Percentiles rank a stretch among this genome's conserved stretches.
Conservation (phyloP, 495 filamentous ascomycete species). For the Evansstolkia leycettana region DNA sequence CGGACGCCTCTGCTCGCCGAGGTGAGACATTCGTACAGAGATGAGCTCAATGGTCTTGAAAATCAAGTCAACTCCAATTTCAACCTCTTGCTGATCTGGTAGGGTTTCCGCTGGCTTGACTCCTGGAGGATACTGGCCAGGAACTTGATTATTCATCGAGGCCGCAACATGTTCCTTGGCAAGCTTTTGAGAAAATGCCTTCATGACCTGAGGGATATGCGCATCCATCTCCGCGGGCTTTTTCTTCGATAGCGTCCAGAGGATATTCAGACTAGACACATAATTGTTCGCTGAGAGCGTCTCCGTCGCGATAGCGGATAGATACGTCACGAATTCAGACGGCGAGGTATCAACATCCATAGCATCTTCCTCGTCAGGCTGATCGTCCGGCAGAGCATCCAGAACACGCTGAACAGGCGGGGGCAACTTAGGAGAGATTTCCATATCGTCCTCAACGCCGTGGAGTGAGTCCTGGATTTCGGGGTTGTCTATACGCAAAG, state of each 20-base stretch:
- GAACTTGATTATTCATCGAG: slow-evolving; percentile 37
- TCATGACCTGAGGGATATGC: slow-evolving; percentile 82
- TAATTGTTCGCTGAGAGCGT: slow-evolving; percentile 63
- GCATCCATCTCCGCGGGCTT: slow-evolving; percentile 77
- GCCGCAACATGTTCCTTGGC: slow-evolving; percentile 86
- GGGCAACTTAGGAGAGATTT: slow-evolving; percentile 37
- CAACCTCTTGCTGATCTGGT: slow-evolving; percentile 63
- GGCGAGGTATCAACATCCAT: slow-evolving; percentile 65
- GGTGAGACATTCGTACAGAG: slow-evolving; percentile 77
- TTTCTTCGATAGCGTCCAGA: slow-evolving; percentile 80
- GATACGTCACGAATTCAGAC: slow-evolving; percentile 68
- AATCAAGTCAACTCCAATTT: slow-evolving; percentile 77
- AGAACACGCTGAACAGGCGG: slow-evolving; percentile 73
- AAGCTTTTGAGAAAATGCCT: slow-evolving; percentile 82
- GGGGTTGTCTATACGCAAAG: slow-evolving; percentile 69
- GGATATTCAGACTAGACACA: slow-evolving; percentile 75
- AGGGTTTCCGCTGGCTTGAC: slow-evolving; percentile 40
- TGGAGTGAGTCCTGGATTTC: slow-evolving; percentile 91
- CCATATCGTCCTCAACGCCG: slow-evolving; percentile 49
- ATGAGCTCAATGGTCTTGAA: slow-evolving; percentile 90
- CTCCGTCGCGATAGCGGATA: slow-evolving; percentile 74
- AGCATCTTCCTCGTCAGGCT: slow-evolving; percentile 78
- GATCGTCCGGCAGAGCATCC: slow-evolving; percentile 79
- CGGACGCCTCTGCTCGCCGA: slow-evolving; percentile 84
- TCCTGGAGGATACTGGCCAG: slow-evolving; percentile 22